These are phyloP conservation scores for Apiotrichum akiyoshidainum DNA, from an alignment of 1,284 basidiomycete genomes.

Conservation along the genomic window DNA sequence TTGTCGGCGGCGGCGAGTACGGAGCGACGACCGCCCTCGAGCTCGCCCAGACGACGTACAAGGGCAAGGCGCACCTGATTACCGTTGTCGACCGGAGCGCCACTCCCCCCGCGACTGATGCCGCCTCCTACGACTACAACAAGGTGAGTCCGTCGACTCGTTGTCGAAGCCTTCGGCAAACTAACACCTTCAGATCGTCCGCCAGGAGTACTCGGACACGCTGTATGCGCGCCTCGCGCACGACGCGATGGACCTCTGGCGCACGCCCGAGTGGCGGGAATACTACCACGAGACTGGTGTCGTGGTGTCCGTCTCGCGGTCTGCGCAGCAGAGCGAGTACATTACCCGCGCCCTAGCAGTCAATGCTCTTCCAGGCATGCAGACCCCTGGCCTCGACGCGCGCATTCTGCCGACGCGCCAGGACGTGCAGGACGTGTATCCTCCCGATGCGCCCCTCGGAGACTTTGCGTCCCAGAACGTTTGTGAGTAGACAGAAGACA, in stretches of 20 bases:
- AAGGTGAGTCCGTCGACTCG: constrained; percentile 15
- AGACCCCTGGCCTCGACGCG: constrained; percentile 19
- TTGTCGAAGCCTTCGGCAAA: too few species aligned
- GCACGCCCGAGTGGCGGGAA: constrained; percentile 58
- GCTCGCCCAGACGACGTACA: constrained; percentile 15
- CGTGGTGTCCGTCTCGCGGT: constrained; percentile 8
- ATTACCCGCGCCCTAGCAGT: constrained; percentile 16
- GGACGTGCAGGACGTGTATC: constrained; percentile 24
- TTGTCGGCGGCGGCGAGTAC: constrained; percentile 24
- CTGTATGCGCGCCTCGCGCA: constrained; percentile 20
- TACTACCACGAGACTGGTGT: constrained; percentile 67
- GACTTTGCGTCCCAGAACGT: constrained; percentile 46
- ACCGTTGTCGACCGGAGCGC: constrained; percentile 20
- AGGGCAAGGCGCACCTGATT: constrained; percentile 15
- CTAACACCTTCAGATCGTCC: constrained; percentile 22
- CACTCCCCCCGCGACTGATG: constrained; percentile 18
- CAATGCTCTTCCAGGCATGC: constrained; percentile 18
- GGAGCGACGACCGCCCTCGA: constrained; percentile 21
- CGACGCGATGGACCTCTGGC: constrained; percentile 34
- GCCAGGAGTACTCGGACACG: constrained; percentile 31
- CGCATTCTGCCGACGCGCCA: constrained; percentile 1
- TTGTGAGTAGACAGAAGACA: too few species aligned
- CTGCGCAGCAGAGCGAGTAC: constrained; percentile 7
- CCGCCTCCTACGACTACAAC: constrained; percentile 31
- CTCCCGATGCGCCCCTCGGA: constrained; percentile 6